These are phyloP conservation scores for Nicotiana paniculata DNA, from an alignment of 257 asterid genomes.

Conservation along the genomic window DNA sequence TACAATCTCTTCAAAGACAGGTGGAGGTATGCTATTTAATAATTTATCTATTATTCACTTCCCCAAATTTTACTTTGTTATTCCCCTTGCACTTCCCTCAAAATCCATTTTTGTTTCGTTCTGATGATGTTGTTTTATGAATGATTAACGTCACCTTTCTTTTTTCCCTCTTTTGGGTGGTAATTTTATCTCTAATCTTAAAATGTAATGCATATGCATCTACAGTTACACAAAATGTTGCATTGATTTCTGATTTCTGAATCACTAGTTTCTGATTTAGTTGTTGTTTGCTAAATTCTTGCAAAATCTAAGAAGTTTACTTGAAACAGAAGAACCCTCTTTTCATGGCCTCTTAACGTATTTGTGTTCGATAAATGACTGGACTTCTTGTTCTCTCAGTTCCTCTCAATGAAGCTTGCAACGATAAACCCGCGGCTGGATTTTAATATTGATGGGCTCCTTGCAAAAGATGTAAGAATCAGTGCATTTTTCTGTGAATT, in stretches of 20 bases:
- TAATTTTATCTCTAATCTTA: neutral
- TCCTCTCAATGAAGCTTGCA: slow-evolving; percentile 96
- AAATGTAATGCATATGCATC: neutral
- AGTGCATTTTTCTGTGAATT: neutral
- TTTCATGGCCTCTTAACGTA: neutral
- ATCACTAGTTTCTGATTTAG: neutral
- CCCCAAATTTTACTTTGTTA: neutral
- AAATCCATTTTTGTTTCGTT: neutral
- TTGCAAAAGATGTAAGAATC: slow-evolving; percentile 74
- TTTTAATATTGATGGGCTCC: slow-evolving; percentile 61
- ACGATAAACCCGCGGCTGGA: slow-evolving; percentile 74
- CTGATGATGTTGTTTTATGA: neutral
- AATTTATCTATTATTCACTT: neutral
- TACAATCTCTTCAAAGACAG: slow-evolving; percentile 87
- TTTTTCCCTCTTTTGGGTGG: neutral
- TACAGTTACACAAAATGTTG: neutral
- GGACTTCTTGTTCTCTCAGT: slow-evolving; percentile 38
- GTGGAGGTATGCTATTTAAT: slow-evolving; percentile 58
- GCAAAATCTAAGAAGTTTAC: neutral
- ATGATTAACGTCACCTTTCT: neutral
- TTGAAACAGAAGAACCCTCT: neutral
- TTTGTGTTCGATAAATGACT: neutral
- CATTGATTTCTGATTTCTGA: neutral
- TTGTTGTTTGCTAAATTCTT: neutral
- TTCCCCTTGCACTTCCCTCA: neutral